Base-by-base conservation (phyloP, 768 basidiomycete genomes). In the Paxillus ammoniavirescens region DNA sequence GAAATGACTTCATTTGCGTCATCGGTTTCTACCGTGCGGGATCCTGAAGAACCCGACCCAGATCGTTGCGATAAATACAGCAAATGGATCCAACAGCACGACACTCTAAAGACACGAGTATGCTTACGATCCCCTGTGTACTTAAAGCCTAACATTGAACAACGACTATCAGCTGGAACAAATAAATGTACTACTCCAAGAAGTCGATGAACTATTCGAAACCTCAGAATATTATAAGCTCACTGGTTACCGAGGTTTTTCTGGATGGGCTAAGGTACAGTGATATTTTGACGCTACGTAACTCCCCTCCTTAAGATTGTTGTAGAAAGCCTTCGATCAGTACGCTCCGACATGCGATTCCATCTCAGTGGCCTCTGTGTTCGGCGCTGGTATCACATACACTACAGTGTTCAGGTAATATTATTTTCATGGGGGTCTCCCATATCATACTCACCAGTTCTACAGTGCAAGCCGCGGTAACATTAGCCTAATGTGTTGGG, bases 381-480 rank as follows among this genome's bases (percentile, higher is more conserved):
- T 52, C 17, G 65, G 65, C 14, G 60, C 61, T 13, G 61, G 65
- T 33, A 49, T 65, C 52, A 64, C 56, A 8, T 66, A 66, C 36
- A 56, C 63, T 15, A 63, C 63, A 3, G 52, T 65, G 15, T 65
- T 66, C 43, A 50, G 64, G 64, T 63, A 52, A 9, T 52, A 36
- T 15, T 2, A 17, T 8, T 17, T 38, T 15, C 13, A 2, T 14
- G 15, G 14, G 15, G 2, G 3, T 26, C 26, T 5, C 37, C 17
- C 15, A 38, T 15, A 38, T n/a, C 0, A 38, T 15, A 38, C 37
- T 38, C 14, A 38, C n/a, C 37, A 5, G 13, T 5, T 15, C 6
- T 13, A 38, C 36, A 63, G 61, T 42, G 56, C 61, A 18, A 53
- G 55, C 6, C 50, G 65, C 42, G 61, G 64, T 41, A 41, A 65